These are phyloP conservation scores for Fusarium albosuccineum DNA, from an alignment of 2,329 filamentous ascomycete species.

Conservation along the genomic window DNA sequence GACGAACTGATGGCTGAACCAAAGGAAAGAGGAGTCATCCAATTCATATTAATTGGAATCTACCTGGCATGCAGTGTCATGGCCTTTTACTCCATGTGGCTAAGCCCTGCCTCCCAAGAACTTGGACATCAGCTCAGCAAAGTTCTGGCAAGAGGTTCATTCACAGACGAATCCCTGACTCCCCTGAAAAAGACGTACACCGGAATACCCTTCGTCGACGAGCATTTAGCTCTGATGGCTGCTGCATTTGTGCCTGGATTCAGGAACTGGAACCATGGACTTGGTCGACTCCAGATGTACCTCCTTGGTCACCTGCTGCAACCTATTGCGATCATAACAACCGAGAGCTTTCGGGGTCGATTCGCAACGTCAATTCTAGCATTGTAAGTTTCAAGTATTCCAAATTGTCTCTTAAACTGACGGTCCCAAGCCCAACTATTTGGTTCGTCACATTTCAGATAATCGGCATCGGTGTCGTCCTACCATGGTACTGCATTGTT, in stretches of 20 bases:
- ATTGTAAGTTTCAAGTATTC: background rate
- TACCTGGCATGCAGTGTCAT: conserved; percentile 2
- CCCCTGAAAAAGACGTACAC: background rate
- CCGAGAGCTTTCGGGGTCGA: conserved; percentile 1
- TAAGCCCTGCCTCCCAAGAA: background rate
- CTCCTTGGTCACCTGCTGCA: conserved; percentile 8
- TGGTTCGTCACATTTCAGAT: conserved; percentile 21
- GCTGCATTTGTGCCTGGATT: background rate
- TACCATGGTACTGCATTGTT: conserved; percentile 31
- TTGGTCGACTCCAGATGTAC: conserved; percentile 7
- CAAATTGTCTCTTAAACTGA: background rate
- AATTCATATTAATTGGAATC: background rate
- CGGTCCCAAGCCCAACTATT: conserved; percentile 7
- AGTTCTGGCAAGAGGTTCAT: background rate
- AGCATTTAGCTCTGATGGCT: background rate
- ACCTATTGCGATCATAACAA: conserved; percentile 1
- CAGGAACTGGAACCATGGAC: background rate
- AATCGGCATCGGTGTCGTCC: conserved; percentile 14
- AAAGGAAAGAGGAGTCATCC: background rate
- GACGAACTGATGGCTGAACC: background rate
- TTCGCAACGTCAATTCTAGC: background rate
- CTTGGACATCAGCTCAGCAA: background rate
- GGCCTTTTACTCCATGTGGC: background rate
- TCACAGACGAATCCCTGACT: background rate
- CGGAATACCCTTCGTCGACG: conserved; percentile 1